A percentile compares a stretch with the other conserved stretches of the same genome.
phyloP scores from a whole-genome alignment of 2,329 filamentous ascomycete species.

The Pseudogymnoascus sp. region DNA sequence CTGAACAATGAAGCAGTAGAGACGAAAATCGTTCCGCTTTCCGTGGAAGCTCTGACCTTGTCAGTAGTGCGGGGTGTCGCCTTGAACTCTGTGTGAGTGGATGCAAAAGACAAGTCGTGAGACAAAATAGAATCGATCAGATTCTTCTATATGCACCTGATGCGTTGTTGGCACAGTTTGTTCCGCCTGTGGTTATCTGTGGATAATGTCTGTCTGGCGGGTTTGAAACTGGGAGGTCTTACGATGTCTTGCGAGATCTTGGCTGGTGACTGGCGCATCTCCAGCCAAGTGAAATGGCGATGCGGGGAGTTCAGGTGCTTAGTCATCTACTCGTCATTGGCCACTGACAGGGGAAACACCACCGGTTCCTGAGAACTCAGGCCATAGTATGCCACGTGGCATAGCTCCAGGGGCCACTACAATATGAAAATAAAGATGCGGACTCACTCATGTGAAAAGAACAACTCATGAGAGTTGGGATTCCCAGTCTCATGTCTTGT shows the following conservation, averaged over 20 bases:
- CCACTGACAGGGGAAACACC: background rate
- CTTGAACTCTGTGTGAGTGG: background rate
- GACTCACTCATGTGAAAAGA: background rate
- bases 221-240: background rate
- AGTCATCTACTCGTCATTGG: conserved; percentile 1
- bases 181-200: background rate
- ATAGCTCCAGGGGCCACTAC: background rate
- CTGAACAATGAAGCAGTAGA: background rate
- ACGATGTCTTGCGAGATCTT: background rate
- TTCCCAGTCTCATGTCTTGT: background rate
- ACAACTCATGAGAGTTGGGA: background rate
- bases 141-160: background rate
- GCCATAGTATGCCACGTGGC: background rate
- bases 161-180: background rate
- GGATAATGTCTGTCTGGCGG: background rate
- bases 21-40: background rate
- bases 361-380: background rate
- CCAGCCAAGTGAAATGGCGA: background rate
- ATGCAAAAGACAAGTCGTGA: background rate
- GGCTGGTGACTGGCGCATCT: background rate
- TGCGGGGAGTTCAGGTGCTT: background rate
- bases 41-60: background rate
- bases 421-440: background rate
- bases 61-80: background rate
- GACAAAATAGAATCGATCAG: background rate